Conservation (phyloP, 257 asterid genomes). For the Capsicum pubescens region DNA sequence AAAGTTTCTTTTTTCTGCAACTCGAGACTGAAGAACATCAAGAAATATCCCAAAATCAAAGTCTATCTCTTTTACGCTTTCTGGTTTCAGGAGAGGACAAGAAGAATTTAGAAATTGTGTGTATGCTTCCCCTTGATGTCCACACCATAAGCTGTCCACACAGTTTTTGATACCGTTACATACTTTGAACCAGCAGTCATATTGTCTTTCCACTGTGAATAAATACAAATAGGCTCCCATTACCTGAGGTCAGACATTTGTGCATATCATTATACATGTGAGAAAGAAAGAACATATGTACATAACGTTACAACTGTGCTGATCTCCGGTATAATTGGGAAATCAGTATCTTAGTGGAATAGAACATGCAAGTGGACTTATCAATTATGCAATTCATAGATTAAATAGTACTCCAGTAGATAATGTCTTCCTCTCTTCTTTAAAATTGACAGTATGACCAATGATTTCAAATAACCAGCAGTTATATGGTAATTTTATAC, state of each 20-base stretch:
- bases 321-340: too few species aligned
- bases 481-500: too few species aligned
- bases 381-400: too few species aligned
- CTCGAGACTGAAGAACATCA: slow-evolving; percentile 62
- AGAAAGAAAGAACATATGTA: too few species aligned
- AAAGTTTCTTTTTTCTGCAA: slow-evolving; percentile 46
- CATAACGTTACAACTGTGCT: too few species aligned
- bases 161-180: slow-evolving; percentile 39
- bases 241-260: slow-evolving; percentile 35
- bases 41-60: slow-evolving; percentile 71
- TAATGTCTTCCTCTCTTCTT: too few species aligned
- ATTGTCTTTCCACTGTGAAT: slow-evolving; percentile 58
- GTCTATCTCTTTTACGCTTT: slow-evolving; percentile 33
- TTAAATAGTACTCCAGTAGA: too few species aligned
- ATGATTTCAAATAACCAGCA: too few species aligned
- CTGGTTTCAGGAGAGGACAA: slow-evolving; percentile 56
- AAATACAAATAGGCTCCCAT: slow-evolving; percentile 74
- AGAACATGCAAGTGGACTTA: too few species aligned
- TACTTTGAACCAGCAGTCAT: slow-evolving; percentile 54
- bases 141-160: slow-evolving; percentile 47
- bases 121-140: not conserved
- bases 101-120: slow-evolving; percentile 42
- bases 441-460: too few species aligned
- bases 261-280: too few species aligned
- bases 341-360: too few species aligned